Evolutionary conservation across 2,329 filamentous ascomycete species (phyloP).

Genomic region (Trichoderma afroharzianum): DNA sequence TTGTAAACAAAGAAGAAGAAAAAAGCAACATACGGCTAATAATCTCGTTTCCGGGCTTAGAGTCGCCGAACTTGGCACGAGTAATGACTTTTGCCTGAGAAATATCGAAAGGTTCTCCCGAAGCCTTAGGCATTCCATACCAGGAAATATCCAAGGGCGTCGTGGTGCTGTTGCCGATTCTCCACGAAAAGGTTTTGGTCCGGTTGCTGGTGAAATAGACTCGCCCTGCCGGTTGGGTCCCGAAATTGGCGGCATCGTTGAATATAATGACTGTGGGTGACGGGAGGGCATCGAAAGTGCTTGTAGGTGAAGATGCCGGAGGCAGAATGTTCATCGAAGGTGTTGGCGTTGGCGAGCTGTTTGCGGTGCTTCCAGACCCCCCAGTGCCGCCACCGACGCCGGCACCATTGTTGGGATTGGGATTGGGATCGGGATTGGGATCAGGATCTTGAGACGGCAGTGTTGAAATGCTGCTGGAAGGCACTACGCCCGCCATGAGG

Average conservation of each 20-base stretch:
- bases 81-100: neutral
- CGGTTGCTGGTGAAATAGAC: neutral
- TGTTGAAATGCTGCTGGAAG: neutral
- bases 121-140: neutral
- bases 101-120: neutral
- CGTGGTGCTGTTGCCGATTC: neutral
- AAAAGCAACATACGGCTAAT: neutral
- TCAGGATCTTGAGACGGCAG: neutral
- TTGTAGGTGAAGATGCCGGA: neutral
- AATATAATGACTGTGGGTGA: constrained; percentile 1
- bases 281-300: neutral
- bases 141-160: constrained; percentile 1
- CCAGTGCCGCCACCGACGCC: neutral
- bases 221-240: neutral
- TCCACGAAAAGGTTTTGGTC: constrained; percentile 10
- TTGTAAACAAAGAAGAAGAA: neutral
- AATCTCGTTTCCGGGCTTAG: neutral
- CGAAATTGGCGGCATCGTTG: constrained; percentile 2
- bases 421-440: neutral
- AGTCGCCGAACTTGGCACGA: neutral
- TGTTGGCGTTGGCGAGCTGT: neutral
- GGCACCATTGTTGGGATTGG: neutral
- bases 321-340: neutral
- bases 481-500: neutral
- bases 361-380: neutral